Conservation (phyloP, 129 eudicot genomes). For the Flaveria trinervia region DNA sequence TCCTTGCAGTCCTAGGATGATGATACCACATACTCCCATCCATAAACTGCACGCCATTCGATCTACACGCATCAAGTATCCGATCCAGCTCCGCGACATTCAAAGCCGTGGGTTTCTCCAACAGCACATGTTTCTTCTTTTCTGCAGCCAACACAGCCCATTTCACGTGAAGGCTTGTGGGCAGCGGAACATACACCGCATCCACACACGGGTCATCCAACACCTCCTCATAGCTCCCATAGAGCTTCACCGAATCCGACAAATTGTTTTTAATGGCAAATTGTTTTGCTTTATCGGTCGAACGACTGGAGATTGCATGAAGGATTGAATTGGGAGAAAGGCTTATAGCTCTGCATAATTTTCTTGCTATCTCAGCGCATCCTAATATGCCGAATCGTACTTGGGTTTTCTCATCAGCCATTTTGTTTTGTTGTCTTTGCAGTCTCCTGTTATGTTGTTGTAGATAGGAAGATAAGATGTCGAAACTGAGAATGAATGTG, state of each 20-base stretch:
- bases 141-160: slow-evolving; percentile 81
- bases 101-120: slow-evolving; percentile 90
- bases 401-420: slow-evolving; percentile 42
- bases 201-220: slow-evolving; percentile 66
- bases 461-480: not conserved
- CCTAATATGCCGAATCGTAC: slow-evolving; percentile 70
- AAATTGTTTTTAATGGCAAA: slow-evolving; percentile 49
- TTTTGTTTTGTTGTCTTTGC: not conserved
- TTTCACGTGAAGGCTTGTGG: slow-evolving; percentile 68
- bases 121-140: slow-evolving; percentile 68
- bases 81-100: slow-evolving; percentile 53
- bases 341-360: slow-evolving; percentile 65
- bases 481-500: slow-evolving; percentile 8
- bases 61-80: slow-evolving; percentile 66
- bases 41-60: slow-evolving; percentile 78
- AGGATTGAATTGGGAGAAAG: slow-evolving; percentile 65
- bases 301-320: slow-evolving; percentile 72
- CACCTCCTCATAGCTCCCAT: slow-evolving; percentile 58
- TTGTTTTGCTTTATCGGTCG: slow-evolving; percentile 55
- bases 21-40: slow-evolving; percentile 96
- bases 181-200: slow-evolving; percentile 82
- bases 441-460: not conserved
- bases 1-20: slow-evolving; percentile 77
- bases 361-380: slow-evolving; percentile 76
- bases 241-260: slow-evolving; percentile 42